Conservation (phyloP, 2,329 filamentous ascomycete genomes). For the Colletotrichum tanaceti region DNA sequence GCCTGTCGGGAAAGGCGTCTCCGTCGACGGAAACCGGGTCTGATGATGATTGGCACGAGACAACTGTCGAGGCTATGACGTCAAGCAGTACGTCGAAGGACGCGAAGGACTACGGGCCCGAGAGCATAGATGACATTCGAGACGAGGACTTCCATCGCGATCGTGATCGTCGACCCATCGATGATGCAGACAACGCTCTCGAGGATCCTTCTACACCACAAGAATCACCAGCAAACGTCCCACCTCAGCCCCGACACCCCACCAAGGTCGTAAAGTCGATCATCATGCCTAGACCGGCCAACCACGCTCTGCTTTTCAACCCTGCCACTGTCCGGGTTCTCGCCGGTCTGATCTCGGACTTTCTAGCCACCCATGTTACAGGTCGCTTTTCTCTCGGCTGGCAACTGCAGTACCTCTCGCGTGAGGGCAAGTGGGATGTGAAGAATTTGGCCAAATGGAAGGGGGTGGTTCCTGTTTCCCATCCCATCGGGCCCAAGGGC, state of each 20-base stretch:
- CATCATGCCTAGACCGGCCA: conserved; percentile 80
- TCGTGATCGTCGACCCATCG: conserved; percentile 43
- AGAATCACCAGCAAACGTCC: conserved; percentile 54
- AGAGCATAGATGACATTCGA: conserved; percentile 53
- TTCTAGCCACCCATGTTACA: conserved; percentile 80
- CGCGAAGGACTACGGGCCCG: conserved; percentile 49
- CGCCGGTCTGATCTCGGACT: conserved; percentile 84
- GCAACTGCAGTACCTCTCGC: conserved; percentile 90
- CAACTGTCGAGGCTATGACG: conserved; percentile 61
- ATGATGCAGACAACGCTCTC: conserved; percentile 52
- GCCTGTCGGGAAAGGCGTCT: conserved; percentile 28
- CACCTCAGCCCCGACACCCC: conserved; percentile 61
- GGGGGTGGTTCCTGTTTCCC: conserved; percentile 80
- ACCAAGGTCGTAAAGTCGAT: conserved; percentile 72
- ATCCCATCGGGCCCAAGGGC: conserved; percentile 70
- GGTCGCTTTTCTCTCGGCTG: conserved; percentile 83
- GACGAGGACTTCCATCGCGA: conserved; percentile 53
- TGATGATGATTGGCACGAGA: conserved; percentile 45
- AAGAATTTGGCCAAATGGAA: conserved; percentile 96
- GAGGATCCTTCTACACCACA: conserved; percentile 61
- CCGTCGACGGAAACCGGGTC: conserved; percentile 32
- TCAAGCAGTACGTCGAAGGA: conserved; percentile 55
- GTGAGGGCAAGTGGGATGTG: conserved; percentile 96
- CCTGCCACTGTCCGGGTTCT: conserved; percentile 80
- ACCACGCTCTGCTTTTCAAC: conserved; percentile 86